Conservation (phyloP, 2,329 filamentous ascomycete genomes). For the Talaromyces funiculosus region DNA sequence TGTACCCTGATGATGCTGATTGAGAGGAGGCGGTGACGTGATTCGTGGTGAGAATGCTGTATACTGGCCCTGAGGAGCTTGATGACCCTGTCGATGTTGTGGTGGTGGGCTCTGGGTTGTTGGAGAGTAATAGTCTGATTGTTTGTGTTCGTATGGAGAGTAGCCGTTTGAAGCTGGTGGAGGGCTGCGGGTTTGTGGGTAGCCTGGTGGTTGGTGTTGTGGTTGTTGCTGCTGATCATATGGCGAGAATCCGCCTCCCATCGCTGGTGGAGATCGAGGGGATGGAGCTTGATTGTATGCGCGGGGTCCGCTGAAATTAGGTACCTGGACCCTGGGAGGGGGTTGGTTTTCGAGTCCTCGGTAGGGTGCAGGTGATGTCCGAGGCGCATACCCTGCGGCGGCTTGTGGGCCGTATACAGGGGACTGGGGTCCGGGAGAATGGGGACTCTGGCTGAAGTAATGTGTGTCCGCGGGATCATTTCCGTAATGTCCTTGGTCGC, state of each 20-base stretch:
- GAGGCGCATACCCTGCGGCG: constrained; percentile 1
- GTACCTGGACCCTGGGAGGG: constrained; percentile 1
- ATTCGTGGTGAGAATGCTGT: constrained; percentile 6
- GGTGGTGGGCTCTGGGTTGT: background rate
- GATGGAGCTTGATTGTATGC: constrained; percentile 9
- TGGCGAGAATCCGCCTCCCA: constrained; percentile 10
- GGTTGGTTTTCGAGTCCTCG: constrained; percentile 15
- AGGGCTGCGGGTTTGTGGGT: constrained; percentile 2
- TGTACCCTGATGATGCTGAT: background rate
- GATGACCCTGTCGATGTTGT: background rate
- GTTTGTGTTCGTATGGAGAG: constrained; percentile 2
- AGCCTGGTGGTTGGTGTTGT: constrained; percentile 3
- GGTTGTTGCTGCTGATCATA: constrained; percentile 2
- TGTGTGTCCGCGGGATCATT: background rate
- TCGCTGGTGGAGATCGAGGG: constrained; percentile 9
- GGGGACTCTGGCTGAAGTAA: constrained; percentile 7
- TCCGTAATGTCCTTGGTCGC: background rate
- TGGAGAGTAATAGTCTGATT: background rate
- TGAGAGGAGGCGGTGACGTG: background rate
- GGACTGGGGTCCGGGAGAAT: constrained; percentile 5
- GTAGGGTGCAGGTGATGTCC: constrained; percentile 7
- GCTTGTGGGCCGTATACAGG: constrained; percentile 2
- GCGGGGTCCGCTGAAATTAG: constrained; percentile 12
- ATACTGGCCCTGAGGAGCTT: background rate
- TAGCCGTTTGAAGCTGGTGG: constrained; percentile 5